phyloP scores from a whole-genome alignment of 225 moss, liverwort and hornwort genomes.

The Physcomitrium patens region DNA sequence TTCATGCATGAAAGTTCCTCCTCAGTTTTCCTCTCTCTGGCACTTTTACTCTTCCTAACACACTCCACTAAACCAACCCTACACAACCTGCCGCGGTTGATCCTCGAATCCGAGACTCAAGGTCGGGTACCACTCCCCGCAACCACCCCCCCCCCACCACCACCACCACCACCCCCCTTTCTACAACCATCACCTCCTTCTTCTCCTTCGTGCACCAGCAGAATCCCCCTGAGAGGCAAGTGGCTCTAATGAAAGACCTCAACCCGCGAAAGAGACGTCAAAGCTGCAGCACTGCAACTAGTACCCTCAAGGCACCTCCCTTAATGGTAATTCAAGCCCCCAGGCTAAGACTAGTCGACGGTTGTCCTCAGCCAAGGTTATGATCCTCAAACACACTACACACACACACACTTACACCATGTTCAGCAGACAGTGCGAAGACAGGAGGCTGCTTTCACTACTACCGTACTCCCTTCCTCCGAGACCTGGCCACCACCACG shows the following conservation, averaged over 20 bases:
- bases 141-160: slow-evolving; percentile 25
- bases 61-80: slow-evolving; percentile 16
- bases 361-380: not conserved
- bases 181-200: slow-evolving; percentile 15
- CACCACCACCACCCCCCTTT: slow-evolving; percentile 20
- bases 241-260: slow-evolving; percentile 39
- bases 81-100: slow-evolving; percentile 28
- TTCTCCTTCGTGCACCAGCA: slow-evolving; percentile 32
- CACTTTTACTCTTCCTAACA: slow-evolving; percentile 21
- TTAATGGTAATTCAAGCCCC: slow-evolving; percentile 33
- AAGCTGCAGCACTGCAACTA: slow-evolving; percentile 48
- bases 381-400: slow-evolving; percentile 25
- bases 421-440: slow-evolving; percentile 1
- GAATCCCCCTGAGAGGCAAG: slow-evolving; percentile 39
- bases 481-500: not conserved
- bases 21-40: not conserved
- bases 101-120: slow-evolving; percentile 28
- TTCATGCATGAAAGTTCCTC: not conserved
- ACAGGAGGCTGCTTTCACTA: not conserved
- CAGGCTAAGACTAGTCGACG: slow-evolving; percentile 24
- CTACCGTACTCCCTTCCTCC: slow-evolving; percentile 19
- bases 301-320: slow-evolving; percentile 43
- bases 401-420: slow-evolving; percentile 15
- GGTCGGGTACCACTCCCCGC: slow-evolving; percentile 31
- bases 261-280: slow-evolving; percentile 49